Evolutionary conservation across 208 protist genomes (phyloP).

Genomic region (Crithidia mellificae): DNA sequence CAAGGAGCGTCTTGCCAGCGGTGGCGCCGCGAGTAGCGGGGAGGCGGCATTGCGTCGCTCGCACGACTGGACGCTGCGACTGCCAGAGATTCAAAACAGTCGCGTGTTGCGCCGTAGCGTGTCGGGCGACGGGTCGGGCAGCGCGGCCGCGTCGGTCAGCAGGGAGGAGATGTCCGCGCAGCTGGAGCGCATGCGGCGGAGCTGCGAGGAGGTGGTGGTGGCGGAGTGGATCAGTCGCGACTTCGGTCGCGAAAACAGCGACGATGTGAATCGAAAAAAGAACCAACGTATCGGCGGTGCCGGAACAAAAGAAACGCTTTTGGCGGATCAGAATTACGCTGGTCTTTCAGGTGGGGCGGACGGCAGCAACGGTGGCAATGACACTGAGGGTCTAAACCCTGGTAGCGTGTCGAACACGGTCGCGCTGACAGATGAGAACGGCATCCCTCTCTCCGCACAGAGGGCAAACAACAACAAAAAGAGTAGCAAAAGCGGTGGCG

Average conservation of each 20-base stretch:
- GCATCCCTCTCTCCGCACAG: constrained; percentile 8
- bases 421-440: constrained; percentile 12
- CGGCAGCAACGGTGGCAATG: neutral
- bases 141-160: constrained; percentile 2
- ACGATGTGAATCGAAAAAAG: neutral
- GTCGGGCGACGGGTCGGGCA: neutral
- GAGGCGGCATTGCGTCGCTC: neutral
- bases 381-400: too few relatives aligned
- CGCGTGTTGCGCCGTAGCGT: constrained; percentile 14
- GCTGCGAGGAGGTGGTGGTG: constrained; percentile 46
- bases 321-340: too few relatives aligned
- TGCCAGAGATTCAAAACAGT: constrained; percentile 19
- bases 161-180: constrained; percentile 11
- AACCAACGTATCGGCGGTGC: neutral
- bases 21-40: neutral
- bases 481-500: neutral
- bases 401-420: constrained; percentile 8
- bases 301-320: neutral
- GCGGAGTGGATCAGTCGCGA: constrained; percentile 39
- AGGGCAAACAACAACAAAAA: neutral
- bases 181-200: constrained; percentile 31
- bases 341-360: too few relatives aligned
- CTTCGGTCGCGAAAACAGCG: neutral
- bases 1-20: too few relatives aligned
- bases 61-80: constrained; percentile 22